phyloP scores from a whole-genome alignment of 148 eudicot genomes.

The Diospyros lotus region DNA sequence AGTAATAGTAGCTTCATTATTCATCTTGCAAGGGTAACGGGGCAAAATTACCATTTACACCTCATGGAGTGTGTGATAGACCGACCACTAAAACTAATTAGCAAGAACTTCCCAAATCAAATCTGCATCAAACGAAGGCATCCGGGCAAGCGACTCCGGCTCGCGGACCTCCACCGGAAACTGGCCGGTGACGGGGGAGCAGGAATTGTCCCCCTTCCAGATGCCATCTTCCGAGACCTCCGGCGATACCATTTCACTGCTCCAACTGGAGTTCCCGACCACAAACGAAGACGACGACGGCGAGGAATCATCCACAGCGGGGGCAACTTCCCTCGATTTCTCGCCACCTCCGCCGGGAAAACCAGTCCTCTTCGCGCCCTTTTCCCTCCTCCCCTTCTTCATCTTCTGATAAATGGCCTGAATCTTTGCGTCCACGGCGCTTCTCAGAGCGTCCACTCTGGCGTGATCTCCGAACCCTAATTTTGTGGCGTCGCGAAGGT shows the following conservation, averaged over 20 bases:
- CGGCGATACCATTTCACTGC: conserved; percentile 30
- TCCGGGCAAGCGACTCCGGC: conserved; percentile 40
- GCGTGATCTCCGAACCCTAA: conserved; percentile 50
- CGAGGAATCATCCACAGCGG: conserved; percentile 16
- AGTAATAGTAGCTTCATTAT: no score
- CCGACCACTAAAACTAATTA: conserved; percentile 19
- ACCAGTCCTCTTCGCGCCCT: conserved; percentile 34
- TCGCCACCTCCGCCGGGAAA: conserved; percentile 6
- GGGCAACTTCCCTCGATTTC: conserved; percentile 17
- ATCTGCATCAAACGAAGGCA: conserved; percentile 87
- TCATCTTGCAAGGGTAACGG: no score
- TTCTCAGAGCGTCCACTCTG: conserved; percentile 49
- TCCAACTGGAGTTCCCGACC: conserved; percentile 26
- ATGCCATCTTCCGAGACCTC: conserved; percentile 49
- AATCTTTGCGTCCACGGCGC: conserved; percentile 76
- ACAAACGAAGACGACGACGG: conserved; percentile 31
- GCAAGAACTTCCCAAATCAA: conserved; percentile 90
- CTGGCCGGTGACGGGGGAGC: conserved; percentile 35
- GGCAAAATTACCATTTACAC: not conserved
- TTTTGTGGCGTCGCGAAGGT: conserved; percentile 44
- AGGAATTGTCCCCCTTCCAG: conserved; percentile 37
- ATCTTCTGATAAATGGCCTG: conserved; percentile 64
- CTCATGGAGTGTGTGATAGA: no score
- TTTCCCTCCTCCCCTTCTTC: conserved; percentile 49
- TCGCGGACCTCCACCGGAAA: conserved; percentile 12